phyloP scores from a whole-genome alignment of 1,139 yeast species.

The Nakaseomyces bracarensis region DNA sequence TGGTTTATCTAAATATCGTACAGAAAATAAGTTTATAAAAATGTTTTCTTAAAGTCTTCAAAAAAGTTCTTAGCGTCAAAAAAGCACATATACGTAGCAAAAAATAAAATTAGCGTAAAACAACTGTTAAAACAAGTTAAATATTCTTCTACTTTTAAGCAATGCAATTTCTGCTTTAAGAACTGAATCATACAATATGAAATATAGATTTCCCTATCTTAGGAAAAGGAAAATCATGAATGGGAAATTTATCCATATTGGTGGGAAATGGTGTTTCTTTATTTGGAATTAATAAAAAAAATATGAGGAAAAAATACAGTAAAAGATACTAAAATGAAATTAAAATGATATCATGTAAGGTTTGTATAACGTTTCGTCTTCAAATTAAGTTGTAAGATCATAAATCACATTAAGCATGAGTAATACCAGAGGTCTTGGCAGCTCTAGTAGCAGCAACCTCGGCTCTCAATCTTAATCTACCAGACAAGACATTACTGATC shows the following conservation, averaged over 20 bases:
- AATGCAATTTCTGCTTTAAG: neutral
- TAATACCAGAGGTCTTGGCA: conserved; percentile 9
- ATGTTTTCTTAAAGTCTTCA: neutral
- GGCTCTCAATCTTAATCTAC: conserved; percentile 46
- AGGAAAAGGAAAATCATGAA: conserved; percentile 10
- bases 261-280: conserved; percentile 1
- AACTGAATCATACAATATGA: conserved; percentile 2
- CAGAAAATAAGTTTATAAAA: conserved; percentile 9
- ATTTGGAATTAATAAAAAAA: conserved; percentile 3
- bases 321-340: conserved; percentile 3
- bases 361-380: conserved; percentile 10
- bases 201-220: neutral
- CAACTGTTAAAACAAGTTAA: neutral
- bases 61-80: conserved; percentile 2
- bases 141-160: neutral
- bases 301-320: neutral
- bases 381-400: conserved; percentile 10
- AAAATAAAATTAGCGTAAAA: neutral
- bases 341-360: conserved; percentile 2
- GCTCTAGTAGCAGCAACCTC: conserved; percentile 25
- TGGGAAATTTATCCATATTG: neutral
- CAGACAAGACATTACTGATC: conserved; percentile 62
- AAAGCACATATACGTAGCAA: neutral
- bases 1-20: conserved; percentile 8
- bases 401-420: conserved; percentile 3